phyloP scores from a whole-genome alignment of 495 filamentous ascomycete genomes.

The Letharia lupina region DNA sequence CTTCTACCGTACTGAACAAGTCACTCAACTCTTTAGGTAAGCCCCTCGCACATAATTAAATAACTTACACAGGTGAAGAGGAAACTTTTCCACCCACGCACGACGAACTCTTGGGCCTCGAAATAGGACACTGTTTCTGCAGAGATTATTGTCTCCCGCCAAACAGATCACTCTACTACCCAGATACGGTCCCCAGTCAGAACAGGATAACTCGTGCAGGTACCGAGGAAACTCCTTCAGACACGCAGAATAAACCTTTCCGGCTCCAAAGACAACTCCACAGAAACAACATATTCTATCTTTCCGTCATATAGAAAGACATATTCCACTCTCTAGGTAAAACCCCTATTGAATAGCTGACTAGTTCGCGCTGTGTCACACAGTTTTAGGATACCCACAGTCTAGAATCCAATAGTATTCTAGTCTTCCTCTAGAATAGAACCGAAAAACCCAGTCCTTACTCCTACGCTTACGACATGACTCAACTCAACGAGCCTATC shows the following conservation, averaged over 20 bases:
- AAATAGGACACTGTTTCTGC: neutral
- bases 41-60: neutral
- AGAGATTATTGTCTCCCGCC: neutral
- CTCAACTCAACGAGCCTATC: conserved; percentile 23
- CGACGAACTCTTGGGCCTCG: neutral
- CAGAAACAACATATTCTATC: neutral
- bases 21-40: neutral
- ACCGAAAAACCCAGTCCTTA: neutral
- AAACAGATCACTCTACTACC: neutral
- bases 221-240: neutral
- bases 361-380: neutral
- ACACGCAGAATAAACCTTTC: neutral
- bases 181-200: neutral
- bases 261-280: neutral
- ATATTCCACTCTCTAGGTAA: neutral
- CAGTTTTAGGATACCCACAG: neutral
- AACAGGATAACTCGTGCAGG: neutral
- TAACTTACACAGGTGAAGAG: neutral
- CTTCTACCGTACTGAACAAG: neutral
- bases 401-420: neutral
- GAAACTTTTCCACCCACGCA: neutral
- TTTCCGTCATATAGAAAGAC: neutral
- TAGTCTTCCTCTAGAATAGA: neutral
- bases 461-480: neutral
- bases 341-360: neutral